Conservation (phyloP, 2,329 filamentous ascomycete species). For the Ophiostoma perfectum region DNA sequence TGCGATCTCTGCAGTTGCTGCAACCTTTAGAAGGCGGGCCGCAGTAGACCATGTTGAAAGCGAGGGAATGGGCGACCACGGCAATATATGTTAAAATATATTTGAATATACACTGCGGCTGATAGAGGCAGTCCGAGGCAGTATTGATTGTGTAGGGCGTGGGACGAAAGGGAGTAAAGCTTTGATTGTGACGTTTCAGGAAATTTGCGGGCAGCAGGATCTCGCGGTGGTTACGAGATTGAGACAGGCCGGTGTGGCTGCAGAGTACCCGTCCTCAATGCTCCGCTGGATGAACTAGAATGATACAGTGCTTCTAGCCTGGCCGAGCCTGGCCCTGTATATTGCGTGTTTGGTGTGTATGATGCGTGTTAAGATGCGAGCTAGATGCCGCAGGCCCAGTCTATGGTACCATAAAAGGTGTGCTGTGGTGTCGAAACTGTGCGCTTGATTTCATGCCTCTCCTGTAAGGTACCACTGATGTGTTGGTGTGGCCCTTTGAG, state of each 20-base stretch:
- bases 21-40: slow-evolving; percentile 54
- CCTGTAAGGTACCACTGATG: neutral
- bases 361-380: neutral
- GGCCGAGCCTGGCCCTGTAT: neutral
- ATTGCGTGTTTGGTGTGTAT: neutral
- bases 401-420: neutral
- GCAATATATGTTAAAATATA: neutral
- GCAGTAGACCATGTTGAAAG: slow-evolving; percentile 48
- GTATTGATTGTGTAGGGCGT: neutral
- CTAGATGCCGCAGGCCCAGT: neutral
- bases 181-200: slow-evolving; percentile 17
- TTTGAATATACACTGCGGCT: neutral
- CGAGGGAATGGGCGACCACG: neutral
- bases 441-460: neutral
- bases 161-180: neutral
- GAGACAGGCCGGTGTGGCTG: neutral
- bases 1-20: slow-evolving; percentile 50
- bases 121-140: neutral
- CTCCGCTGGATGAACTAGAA: neutral
- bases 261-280: neutral
- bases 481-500: neutral
- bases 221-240: slow-evolving; percentile 17
- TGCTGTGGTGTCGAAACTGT: neutral
- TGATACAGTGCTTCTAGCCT: neutral
- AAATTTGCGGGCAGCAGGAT: slow-evolving; percentile 15